phyloP scores from a whole-genome alignment of 768 basidiomycete genomes.

The Nevesoporus exiguus region DNA sequence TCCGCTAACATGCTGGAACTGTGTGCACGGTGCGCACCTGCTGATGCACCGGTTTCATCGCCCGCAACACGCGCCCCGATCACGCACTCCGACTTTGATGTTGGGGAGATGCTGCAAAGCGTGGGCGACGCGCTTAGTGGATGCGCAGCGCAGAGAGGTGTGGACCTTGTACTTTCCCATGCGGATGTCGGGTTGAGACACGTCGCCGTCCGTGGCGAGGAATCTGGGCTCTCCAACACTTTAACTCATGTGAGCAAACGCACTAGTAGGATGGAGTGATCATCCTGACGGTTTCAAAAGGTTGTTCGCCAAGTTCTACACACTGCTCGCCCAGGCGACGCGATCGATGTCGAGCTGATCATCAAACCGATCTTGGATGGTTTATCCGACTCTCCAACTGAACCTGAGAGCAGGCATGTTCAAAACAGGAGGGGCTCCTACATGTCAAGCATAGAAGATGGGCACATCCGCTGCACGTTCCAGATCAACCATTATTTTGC shows the following conservation, averaged over 20 bases:
- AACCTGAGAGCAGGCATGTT: constrained; percentile 20
- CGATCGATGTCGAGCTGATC: constrained; percentile 80
- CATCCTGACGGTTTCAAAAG: constrained; percentile 40
- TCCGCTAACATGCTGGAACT: constrained; percentile 72
- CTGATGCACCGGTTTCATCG: constrained; percentile 18
- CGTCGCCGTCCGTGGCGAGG: constrained; percentile 79
- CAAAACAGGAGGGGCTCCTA: constrained; percentile 27
- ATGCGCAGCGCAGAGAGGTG: constrained; percentile 74
- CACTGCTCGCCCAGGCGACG: constrained; percentile 68
- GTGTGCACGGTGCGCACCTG: constrained; percentile 17
- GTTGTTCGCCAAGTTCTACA: constrained; percentile 79
- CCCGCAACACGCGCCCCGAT: constrained; percentile 15
- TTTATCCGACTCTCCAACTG: constrained; percentile 23
- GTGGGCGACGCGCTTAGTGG: constrained; percentile 88
- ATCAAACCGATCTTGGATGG: constrained; percentile 37
- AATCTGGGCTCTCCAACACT: constrained; percentile 76
- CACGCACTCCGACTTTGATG: constrained; percentile 70
- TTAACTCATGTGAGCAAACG: constrained; percentile 72
- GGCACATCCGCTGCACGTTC: constrained; percentile 52
- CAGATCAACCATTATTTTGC: constrained; percentile 52
- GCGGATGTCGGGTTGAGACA: constrained; percentile 87
- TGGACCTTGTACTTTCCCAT: constrained; percentile 89
- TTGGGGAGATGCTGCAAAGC: constrained; percentile 86
- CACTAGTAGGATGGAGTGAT: not conserved
- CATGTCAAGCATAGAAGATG: constrained; percentile 27